Percentiles rank a stretch among this genome's conserved stretches.
Conservation (phyloP, 2,329 filamentous ascomycete genomes). For the Botrytis tulipae region DNA sequence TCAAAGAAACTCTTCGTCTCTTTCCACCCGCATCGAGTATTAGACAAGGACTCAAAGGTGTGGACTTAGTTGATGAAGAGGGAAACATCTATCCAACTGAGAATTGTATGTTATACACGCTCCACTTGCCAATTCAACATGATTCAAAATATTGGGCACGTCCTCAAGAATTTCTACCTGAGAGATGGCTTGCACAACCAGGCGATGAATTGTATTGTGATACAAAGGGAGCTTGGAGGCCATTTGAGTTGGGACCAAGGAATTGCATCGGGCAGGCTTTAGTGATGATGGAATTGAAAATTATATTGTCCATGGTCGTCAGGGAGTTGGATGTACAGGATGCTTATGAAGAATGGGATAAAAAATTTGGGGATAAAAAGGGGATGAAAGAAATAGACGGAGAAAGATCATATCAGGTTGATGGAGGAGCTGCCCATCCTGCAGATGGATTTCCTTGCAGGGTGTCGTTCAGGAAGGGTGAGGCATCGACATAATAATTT, state of each 20-base stretch:
- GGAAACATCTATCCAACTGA: constrained; percentile 27
- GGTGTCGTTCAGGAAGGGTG: background rate
- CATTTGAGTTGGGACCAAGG: constrained; percentile 54
- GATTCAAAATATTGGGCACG: constrained; percentile 44
- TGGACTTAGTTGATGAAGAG: constrained; percentile 23
- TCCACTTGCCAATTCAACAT: constrained; percentile 37
- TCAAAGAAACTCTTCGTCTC: constrained; percentile 31
- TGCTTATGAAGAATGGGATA: constrained; percentile 37
- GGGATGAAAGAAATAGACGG: constrained; percentile 17
- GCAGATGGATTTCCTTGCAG: constrained; percentile 20
- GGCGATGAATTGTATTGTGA: constrained; percentile 40
- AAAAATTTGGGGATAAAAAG: background rate
- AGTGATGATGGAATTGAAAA: constrained; percentile 48
- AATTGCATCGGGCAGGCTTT: constrained; percentile 58
- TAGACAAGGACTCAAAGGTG: constrained; percentile 22
- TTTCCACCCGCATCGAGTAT: constrained; percentile 27
- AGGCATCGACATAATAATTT: background rate
- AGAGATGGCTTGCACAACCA: constrained; percentile 45
- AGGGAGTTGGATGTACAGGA: constrained; percentile 49
- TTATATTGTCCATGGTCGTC: constrained; percentile 47
- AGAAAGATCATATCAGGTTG: constrained; percentile 29
- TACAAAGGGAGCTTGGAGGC: constrained; percentile 47
- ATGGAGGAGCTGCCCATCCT: constrained; percentile 19
- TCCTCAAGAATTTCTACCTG: constrained; percentile 48
- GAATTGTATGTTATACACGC: constrained; percentile 23